Conservation (phyloP, 2,329 filamentous ascomycete genomes). For the Fusarium anthophilum region DNA sequence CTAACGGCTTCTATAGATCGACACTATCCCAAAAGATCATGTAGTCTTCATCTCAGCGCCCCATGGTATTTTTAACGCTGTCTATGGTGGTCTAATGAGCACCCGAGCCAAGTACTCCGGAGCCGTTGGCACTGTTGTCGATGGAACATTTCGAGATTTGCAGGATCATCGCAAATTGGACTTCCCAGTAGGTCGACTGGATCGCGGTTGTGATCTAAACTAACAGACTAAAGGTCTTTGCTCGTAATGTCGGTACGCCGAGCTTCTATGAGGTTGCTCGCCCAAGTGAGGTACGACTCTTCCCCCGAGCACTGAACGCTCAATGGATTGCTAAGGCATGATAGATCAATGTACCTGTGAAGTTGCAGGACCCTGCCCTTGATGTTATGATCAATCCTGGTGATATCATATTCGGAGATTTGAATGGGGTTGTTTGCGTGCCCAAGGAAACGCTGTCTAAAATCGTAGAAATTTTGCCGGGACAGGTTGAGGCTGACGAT, state of each 20-base stretch:
- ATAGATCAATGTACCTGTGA: constrained; percentile 11
- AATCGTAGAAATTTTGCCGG: constrained; percentile 10
- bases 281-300: background rate
- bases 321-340: background rate
- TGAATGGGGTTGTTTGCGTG: constrained; percentile 20
- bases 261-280: constrained; percentile 2
- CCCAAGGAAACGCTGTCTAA: background rate
- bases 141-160: constrained; percentile 21
- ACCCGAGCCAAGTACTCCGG: constrained; percentile 13
- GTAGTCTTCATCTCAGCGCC: constrained; percentile 25
- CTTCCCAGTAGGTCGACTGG: background rate
- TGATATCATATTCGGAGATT: constrained; percentile 9
- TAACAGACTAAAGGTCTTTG: background rate
- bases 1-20: background rate
- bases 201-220: accelerated
- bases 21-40: background rate
- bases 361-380: constrained; percentile 6
- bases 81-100: constrained; percentile 28
- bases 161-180: constrained; percentile 25
- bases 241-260: constrained; percentile 14
- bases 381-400: background rate
- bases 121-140: constrained; percentile 7
- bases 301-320: accelerated
- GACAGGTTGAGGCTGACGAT: constrained; percentile 16
- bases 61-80: constrained; percentile 6